A percentile compares a stretch with the other conserved stretches of the same genome.
These are phyloP conservation scores for Aegilops longissima DNA, from an alignment of 176 grass and related monocot genomes.

Conservation along the genomic window DNA sequence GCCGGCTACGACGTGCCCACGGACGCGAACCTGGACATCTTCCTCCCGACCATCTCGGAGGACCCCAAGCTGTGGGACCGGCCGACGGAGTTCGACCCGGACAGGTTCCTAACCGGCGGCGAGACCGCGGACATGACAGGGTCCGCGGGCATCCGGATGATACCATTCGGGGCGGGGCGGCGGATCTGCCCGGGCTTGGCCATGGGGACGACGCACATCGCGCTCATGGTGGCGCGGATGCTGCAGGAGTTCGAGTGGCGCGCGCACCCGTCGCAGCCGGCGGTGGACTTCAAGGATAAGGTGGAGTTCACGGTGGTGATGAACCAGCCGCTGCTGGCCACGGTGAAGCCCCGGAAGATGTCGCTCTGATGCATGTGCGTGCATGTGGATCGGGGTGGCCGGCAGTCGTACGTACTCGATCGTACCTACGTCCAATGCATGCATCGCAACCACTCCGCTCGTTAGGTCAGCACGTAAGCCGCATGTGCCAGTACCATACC, in stretches of 20 bases:
- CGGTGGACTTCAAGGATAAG: slow-evolving; percentile 81
- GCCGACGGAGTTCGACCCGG: slow-evolving; percentile 77
- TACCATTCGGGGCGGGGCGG: slow-evolving; percentile 81
- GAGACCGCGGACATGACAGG: slow-evolving; percentile 92
- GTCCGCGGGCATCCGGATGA: slow-evolving; percentile 83
- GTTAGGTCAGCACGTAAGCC: background rate
- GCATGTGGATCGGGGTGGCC: background rate
- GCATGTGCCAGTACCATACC: background rate
- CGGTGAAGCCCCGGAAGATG: slow-evolving; percentile 58
- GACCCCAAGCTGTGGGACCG: slow-evolving; percentile 71
- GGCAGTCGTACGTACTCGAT: background rate
- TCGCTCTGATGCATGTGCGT: slow-evolving; percentile 36
- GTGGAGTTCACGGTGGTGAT: slow-evolving; percentile 98
- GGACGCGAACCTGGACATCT: slow-evolving; percentile 86
- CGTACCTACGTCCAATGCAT: no score
- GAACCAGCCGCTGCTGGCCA: slow-evolving; percentile 65
- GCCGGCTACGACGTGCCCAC: slow-evolving; percentile 74
- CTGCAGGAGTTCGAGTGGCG: slow-evolving; percentile 93
- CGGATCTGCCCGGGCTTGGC: slow-evolving; percentile 80
- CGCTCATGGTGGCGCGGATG: slow-evolving; percentile 78
- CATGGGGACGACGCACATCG: slow-evolving; percentile 91
- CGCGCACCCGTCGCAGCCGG: slow-evolving; percentile 66
- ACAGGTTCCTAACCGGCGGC: slow-evolving; percentile 71
- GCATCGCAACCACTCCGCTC: background rate
- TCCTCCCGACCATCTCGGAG: slow-evolving; percentile 73